Conservation (phyloP, 768 basidiomycete species). For the Floccularia luteovirens region DNA sequence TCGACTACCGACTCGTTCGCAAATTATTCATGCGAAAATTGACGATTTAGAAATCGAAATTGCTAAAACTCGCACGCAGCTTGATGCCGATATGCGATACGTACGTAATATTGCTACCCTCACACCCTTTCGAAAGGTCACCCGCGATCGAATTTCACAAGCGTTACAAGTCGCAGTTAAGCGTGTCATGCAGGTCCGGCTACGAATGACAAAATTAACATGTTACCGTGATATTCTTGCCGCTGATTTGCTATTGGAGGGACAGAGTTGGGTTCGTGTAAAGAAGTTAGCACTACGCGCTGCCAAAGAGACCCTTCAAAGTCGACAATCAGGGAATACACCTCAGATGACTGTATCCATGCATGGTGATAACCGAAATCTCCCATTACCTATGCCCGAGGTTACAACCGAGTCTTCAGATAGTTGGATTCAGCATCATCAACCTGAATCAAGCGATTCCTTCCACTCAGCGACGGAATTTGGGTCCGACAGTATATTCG, state of each 20-base stretch:
- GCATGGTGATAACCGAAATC: conserved; percentile 15
- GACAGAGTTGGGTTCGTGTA: conserved; percentile 54
- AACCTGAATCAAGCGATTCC: conserved; percentile 46
- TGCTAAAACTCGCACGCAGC: conserved; percentile 40
- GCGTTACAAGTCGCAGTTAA: conserved; percentile 58
- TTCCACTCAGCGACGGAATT: conserved; percentile 66
- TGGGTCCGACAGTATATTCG: conserved; percentile 38
- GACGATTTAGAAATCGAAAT: conserved; percentile 57
- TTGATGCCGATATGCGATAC: conserved; percentile 63
- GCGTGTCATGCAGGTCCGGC: conserved; percentile 55
- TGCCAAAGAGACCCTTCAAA: conserved; percentile 60
- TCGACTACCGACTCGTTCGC: conserved; percentile 43
- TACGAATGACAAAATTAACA: conserved; percentile 66
- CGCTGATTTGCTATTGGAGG: conserved; percentile 69
- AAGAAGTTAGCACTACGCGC: conserved; percentile 68
- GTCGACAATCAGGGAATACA: conserved; percentile 22
- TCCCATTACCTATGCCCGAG: neutral
- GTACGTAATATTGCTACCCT: conserved; percentile 79
- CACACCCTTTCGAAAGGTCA: conserved; percentile 81
- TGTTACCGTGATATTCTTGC: conserved; percentile 73
- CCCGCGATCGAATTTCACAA: conserved; percentile 65
- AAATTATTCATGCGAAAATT: conserved; percentile 54
- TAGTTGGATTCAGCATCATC: conserved; percentile 19
- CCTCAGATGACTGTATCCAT: conserved; percentile 30
- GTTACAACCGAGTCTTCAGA: too few species aligned